Percentiles rank a stretch among this genome's conserved stretches.
Conservation (phyloP, 495 filamentous ascomycete genomes). For the Hypoxylon rickii region DNA sequence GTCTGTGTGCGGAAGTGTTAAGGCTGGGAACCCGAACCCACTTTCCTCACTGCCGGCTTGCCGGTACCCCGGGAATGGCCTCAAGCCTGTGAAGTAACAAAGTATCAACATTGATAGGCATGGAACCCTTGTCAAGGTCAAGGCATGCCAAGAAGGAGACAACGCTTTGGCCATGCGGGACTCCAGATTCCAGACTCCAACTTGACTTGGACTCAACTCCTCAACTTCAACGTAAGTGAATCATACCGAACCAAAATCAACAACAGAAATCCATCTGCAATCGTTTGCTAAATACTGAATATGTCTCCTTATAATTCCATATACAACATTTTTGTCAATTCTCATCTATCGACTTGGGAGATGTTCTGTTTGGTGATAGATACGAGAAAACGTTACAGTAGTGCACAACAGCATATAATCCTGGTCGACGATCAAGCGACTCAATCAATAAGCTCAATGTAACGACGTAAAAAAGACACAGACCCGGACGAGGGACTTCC, state of each 20-base stretch:
- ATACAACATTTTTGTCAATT: not conserved
- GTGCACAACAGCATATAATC: conserved; percentile 10
- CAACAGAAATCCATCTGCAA: not conserved
- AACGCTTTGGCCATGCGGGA: conserved; percentile 19
- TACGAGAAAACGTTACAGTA: conserved; percentile 1
- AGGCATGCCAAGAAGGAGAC: conserved; percentile 32
- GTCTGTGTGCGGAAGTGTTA: not conserved
- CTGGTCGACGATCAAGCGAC: conserved; percentile 49
- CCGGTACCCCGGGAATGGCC: conserved; percentile 2
- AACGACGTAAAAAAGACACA: conserved; percentile 26
- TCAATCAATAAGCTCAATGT: conserved; percentile 23
- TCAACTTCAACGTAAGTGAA: not conserved
- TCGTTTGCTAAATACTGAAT: not conserved
- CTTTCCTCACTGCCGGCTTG: conserved; percentile 13
- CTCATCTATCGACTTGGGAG: not conserved
- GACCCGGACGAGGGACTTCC: not conserved
- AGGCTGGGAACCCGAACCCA: conserved; percentile 34
- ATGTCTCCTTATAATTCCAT: not conserved
- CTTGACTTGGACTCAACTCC: conserved; percentile 8
- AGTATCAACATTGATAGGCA: conserved; percentile 16
- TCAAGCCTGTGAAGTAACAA: not conserved
- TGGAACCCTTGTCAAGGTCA: conserved; percentile 21
- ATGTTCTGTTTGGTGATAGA: not conserved
- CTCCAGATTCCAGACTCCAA: too few relatives aligned
- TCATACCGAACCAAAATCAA: not conserved